phyloP scores from a whole-genome alignment of 306 rosid species.

The Delonix regia region DNA sequence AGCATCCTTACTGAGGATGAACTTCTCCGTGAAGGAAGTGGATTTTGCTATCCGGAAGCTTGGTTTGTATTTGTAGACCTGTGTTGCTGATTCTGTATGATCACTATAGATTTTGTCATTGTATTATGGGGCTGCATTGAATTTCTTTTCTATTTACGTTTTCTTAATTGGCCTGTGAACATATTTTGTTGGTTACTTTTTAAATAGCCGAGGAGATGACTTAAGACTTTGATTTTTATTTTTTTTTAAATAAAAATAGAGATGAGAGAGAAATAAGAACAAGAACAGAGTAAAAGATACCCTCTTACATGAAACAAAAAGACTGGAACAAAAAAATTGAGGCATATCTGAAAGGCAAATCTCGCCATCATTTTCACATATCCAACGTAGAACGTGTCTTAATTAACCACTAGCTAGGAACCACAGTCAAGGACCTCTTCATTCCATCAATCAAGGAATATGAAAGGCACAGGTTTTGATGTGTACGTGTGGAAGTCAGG shows the following conservation, averaged over 20 bases:
- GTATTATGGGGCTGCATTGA: not conserved
- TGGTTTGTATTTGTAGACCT: slow-evolving; percentile 56
- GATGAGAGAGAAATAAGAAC: slow-evolving; percentile 10
- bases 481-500: not conserved
- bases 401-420: not conserved
- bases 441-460: not conserved
- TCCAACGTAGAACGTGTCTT: not conserved
- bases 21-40: slow-evolving; percentile 73
- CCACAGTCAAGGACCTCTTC: not conserved
- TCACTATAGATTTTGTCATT: slow-evolving; percentile 8
- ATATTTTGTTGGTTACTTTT: slow-evolving; percentile 11
- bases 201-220: not conserved
- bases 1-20: slow-evolving; percentile 76
- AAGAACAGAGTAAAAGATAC: not conserved
- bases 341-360: not conserved
- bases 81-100: slow-evolving; percentile 10
- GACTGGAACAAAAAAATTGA: too few species aligned
- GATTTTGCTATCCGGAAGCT: slow-evolving; percentile 74
- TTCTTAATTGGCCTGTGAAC: slow-evolving; percentile 21
- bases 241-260: not conserved
- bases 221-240: not conserved
- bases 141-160: slow-evolving; percentile 14
- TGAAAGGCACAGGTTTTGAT: not conserved
- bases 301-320: not conserved
- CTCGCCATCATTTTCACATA: not conserved